Conservation (phyloP, 2,329 filamentous ascomycete species). For the Paecilomyces sp. region DNA sequence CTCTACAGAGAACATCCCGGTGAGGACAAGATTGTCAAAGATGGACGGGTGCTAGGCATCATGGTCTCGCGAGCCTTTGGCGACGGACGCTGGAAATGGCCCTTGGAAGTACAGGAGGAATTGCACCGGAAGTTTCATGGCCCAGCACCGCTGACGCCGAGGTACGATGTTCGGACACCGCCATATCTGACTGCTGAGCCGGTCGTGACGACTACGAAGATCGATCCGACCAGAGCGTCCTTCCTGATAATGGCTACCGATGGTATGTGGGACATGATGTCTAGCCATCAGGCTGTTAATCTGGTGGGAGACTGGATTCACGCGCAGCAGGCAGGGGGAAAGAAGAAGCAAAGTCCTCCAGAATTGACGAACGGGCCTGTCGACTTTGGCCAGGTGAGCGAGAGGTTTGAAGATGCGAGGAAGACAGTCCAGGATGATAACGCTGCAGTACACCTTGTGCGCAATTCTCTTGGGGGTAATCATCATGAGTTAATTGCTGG, state of each 20-base stretch:
- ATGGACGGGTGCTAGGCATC: constrained; percentile 55
- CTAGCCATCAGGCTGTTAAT: constrained; percentile 50
- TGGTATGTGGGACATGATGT: constrained; percentile 58
- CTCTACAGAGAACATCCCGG: constrained; percentile 54
- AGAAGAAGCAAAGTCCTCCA: too few relatives aligned
- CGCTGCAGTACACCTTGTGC: too few relatives aligned
- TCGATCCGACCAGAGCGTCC: constrained; percentile 42
- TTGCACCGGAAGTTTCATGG: constrained; percentile 20
- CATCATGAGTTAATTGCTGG: too few relatives aligned
- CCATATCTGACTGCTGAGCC: constrained; percentile 64
- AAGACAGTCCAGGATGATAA: too few relatives aligned
- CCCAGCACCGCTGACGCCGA: constrained; percentile 38
- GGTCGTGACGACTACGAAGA: constrained; percentile 51
- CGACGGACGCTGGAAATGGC: constrained; percentile 63
- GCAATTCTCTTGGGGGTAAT: too few relatives aligned
- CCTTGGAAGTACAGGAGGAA: constrained; percentile 40
- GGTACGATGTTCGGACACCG: constrained; percentile 37
- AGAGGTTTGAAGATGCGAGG: too few relatives aligned
- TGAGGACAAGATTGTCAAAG: constrained; percentile 51
- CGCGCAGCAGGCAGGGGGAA: not conserved
- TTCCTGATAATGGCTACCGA: constrained; percentile 63
- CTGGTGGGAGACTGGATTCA: constrained; percentile 51
- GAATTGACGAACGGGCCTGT: too few relatives aligned
- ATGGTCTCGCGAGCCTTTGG: constrained; percentile 62
- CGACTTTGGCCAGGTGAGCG: too few relatives aligned